Base-by-base conservation (phyloP, 192 early-diverging fungal species). In the Rhizophlyctis rosea region DNA sequence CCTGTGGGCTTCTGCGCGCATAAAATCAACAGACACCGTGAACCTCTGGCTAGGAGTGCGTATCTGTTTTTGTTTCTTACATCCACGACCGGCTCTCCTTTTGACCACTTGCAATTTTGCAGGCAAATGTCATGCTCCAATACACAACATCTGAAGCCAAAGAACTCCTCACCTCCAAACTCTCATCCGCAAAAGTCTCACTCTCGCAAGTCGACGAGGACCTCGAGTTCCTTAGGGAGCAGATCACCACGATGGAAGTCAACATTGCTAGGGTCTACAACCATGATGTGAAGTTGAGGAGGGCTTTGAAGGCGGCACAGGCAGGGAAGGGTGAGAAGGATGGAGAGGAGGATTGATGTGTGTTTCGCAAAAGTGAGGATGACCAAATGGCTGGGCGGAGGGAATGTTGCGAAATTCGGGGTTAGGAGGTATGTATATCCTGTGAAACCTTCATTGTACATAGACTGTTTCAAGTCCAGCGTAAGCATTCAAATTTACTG, bases 181-280 rank as follows among this genome's bases (percentile, higher is more conserved):
- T 93, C 18, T 65, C 34, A 0, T 86, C 84, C 31, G 94, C 94
- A 27, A 77, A 85, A 51, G 81, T 57, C n/a, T 83, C 81, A 35
- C 73, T 94, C 51, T 74, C 78, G 59, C 85, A 93, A 49, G 84
- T 90, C 0, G 76, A 85, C 2, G 94, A 98, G 69, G 96, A 98
- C 76, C 76, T 96, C 18, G 90, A 88, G 67, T 98, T 93, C 64
- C 65, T 98, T 75, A 82, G 91, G 59, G 93, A 95, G 61, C 96
- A 98, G 74, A 93, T 98, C 73, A 98, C 96, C 0, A 97, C 94
- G n/a, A 97, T 98, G 94, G 96, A 98, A 71, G 96, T 76, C 50
- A 73, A 86, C 79, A 94, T 86, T 34, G 95, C 96, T 16, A 86
- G 96, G 13, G 92, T 98, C 14, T 96, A 94, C 70, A 98, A 98